Evolutionary conservation across 768 basidiomycete species (phyloP), one percentile per base, ranked within the genome.

Genomic region (Basidioascus undulatus): DNA sequence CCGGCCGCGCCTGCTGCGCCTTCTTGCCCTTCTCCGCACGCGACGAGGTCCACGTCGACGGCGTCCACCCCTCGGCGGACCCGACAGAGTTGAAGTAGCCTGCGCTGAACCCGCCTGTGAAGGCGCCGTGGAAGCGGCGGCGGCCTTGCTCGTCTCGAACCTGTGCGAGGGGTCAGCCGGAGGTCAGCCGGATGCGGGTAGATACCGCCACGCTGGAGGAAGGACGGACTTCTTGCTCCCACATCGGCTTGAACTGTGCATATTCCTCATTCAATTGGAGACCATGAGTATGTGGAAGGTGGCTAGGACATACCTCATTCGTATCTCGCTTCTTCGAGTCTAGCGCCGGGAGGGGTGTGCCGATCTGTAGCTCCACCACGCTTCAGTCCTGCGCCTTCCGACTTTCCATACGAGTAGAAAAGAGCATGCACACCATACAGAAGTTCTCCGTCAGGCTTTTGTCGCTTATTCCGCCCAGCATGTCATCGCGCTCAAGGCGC

Each of bases 1-100:
- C 82, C 0, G 83, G 76, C 25, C 67, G 66, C n/a, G 65, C 60
- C 49, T 69, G 65, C 43, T 57, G 53, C 49, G 68, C 58, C 55
- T 74, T 75, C 35, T 70, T 11, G 15, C 40, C 41, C 23, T 51
- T 53, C 15, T 27, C 38, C 1, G 56, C 57, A 16, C 86, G 69
- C 6, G 87, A 92, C 0, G 89, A 94, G 12, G 80, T 73, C 57
- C 96, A 98, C 3, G 81, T 80, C 26, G 77, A 69, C 0, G 92
- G 92, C 7, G 82, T 57, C 86, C 87, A 98, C 72, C 89, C 87
- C 69, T 96, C 87, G 57, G 89, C 83, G 6, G 81, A 86, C 1
- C 92, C 92, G 28, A 89, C 89, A 1, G 76, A 69, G 57, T 96
- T 96, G 64, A 76, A 94, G 61, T 94, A 94, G 0, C 89, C 89